These are phyloP conservation scores for Edaphochlamys debaryana DNA, from an alignment of 139 green algal genomes.

Conservation along the genomic window DNA sequence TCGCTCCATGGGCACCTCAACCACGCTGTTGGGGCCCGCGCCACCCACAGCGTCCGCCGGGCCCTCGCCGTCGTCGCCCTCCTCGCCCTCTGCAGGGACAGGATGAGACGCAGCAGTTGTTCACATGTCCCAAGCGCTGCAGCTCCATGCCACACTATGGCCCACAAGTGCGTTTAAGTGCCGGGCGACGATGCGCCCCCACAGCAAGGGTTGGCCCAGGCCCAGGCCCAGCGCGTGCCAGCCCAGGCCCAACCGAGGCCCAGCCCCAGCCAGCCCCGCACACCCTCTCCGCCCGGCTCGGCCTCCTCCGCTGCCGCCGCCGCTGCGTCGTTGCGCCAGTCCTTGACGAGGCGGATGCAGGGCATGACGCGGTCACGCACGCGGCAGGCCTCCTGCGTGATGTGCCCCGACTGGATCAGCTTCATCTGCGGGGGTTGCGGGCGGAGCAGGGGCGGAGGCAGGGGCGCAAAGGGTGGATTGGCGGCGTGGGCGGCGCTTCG, in stretches of 20 bases:
- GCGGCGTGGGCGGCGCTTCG: too few relatives aligned
- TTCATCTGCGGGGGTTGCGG: constrained; percentile 9
- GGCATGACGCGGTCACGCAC: constrained; percentile 39
- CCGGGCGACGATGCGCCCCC: too few relatives aligned
- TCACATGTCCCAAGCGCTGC: too few relatives aligned
- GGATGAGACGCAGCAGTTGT: too few relatives aligned
- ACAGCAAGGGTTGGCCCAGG: too few relatives aligned
- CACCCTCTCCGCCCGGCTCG: constrained; percentile 19
- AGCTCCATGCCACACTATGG: too few relatives aligned
- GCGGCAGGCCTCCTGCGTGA: constrained; percentile 50
- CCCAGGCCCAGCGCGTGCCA: too few relatives aligned
- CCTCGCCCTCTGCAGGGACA: neutral
- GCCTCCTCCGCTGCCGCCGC: constrained; percentile 28
- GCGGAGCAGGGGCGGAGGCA: too few relatives aligned
- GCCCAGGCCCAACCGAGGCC: too few relatives aligned
- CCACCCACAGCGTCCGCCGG: neutral
- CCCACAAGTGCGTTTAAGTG: too few relatives aligned
- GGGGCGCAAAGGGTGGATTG: too few relatives aligned
- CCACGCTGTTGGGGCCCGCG: constrained; percentile 6
- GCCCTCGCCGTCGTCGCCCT: constrained; percentile 22
- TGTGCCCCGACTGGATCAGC: constrained; percentile 47
- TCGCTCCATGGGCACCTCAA: constrained; percentile 47
- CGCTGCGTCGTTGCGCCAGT: constrained; percentile 11
- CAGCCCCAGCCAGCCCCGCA: neutral
- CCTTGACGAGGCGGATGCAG: constrained; percentile 53